Evolutionary conservation across 257 asterid genomes (phyloP).

Genomic region (Cynanchum wilfordii): DNA sequence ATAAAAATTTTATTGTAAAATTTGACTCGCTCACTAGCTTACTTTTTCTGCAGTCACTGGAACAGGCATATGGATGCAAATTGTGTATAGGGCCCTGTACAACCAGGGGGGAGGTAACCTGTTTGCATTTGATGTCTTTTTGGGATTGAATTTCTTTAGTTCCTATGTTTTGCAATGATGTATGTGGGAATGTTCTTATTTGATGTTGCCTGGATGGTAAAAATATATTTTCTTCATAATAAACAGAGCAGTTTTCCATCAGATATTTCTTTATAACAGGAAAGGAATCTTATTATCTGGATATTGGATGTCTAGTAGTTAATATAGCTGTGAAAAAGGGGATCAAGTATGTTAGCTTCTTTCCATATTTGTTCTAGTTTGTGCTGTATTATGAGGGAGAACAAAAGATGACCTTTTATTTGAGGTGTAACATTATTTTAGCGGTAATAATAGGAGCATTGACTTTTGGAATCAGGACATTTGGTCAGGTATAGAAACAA

Average conservation of each 20-base stretch:
- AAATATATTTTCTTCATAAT: too few species aligned
- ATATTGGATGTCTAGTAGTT: not conserved
- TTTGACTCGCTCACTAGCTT: too few species aligned
- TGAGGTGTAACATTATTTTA: not conserved
- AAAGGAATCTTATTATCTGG: not conserved
- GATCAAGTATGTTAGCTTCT: not conserved
- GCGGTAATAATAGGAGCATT: not conserved
- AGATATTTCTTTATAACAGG: not conserved
- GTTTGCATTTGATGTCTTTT: slow-evolving; percentile 11
- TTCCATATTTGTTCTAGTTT: not conserved
- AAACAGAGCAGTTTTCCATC: not conserved
- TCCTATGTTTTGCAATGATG: not conserved
- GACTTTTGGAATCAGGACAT: not conserved
- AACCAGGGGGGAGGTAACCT: slow-evolving; percentile 81
- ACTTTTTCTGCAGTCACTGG: slow-evolving; percentile 49
- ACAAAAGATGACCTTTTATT: not conserved
- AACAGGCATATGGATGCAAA: slow-evolving; percentile 85
- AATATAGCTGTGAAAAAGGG: not conserved
- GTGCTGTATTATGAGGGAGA: not conserved
- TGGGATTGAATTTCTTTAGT: not conserved
- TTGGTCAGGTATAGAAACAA: not conserved
- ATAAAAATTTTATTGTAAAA: too few species aligned
- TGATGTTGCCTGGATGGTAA: not conserved
- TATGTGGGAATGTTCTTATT: not conserved
- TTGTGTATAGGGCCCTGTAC: slow-evolving; percentile 95